Base-by-base conservation (phyloP, 139 green algal genomes). In the Zygnema cylindricum region DNA sequence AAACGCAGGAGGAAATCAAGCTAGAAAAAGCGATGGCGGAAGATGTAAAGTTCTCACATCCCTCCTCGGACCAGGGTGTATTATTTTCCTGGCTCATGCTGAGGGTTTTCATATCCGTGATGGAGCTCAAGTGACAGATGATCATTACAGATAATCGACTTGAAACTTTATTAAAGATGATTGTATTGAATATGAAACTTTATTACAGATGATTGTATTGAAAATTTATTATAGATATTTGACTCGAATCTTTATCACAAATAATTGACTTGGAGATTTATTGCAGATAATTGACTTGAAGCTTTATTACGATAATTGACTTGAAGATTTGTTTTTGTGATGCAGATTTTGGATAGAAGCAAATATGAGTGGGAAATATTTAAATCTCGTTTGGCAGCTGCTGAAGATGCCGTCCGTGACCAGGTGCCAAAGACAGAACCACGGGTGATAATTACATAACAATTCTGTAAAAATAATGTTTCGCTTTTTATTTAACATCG, bases 351-450 rank as follows among this genome's bases (percentile, higher is more conserved):
- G 38, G 71, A 43, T 23, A 7, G 71, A 79, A 54, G 71, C 71
- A 79, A 79, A 16, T 79, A 79, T 79, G 71, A 79, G 71, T 79
- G 71, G 71, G 71, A 79, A 41, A 79, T 79, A 7, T 79, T 79
- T 16, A 79, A 79, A 43, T 7, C 3, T 3, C 71, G 71, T 16
- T 7, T 79, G 3, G 71, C 71, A 25, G 38, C 71, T 79, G 71
- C 71, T n/a, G 71, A 79, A 16, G 49, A 63, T 7, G 49, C 49
- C 49, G 7, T 63, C 7, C 7, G 49, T 7, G 7, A 25, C 7
- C 49, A 63, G 49, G 49, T 63, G 16, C 49, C 49, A 16, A 16
- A 63, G 16, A 63, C 49, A 63, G 7, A 63, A 16, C 7, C 49
- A 16, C 49, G 49, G 49, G 49, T 63, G 16, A 63, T 63, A 25